Base-by-base conservation (phyloP, 768 basidiomycete species). In the Pisolithus tinctorius region DNA sequence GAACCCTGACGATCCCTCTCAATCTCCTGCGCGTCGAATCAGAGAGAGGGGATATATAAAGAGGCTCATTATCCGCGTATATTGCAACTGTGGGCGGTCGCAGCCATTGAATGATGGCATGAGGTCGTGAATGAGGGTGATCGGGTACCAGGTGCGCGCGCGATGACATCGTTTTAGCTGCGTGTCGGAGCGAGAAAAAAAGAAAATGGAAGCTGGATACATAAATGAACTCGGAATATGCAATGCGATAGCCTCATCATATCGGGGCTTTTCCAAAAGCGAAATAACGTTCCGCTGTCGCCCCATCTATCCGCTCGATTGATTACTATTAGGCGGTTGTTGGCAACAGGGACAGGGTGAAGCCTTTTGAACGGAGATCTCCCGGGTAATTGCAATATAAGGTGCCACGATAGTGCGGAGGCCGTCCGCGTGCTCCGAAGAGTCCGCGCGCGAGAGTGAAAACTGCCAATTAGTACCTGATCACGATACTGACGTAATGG, bases 1-100 rank as follows among this genome's bases (percentile, higher is more conserved):
- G 55, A 52, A 55, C 51, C 63, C 56, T 65, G 65, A 61, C 65
- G 63, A 65, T 65, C 64, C 52, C 65, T 62, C 55, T 58, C 55
- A 49, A 62, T 54, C 56, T 47, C 45, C 25, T 26, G 17, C 9
- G 4, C 4, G 14, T 38, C 37, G 37, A 38, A 38, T 38, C 43
- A 30, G 48, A 25, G 25, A 49, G 45, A 23, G 17, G 25, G 36
- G 17, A 23, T 23, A 48, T 38, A 14, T 30, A 49, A 16, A 45
- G 14, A 17, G 8, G 17, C 7, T 13, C 9, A 41, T 9, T 41
- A 41, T 20, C 40, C 40, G 40, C 40, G 40, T 41, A 17, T 42
- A 48, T 42, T 39, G 42, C 61, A 60, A 34, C 31, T 34, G 31
- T 31, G 30, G 30, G 10, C 30, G 30, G 30, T 31, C 7, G 30